Base-by-base conservation (phyloP, 345 rosid species). In the Bretschneidera sinensis region DNA sequence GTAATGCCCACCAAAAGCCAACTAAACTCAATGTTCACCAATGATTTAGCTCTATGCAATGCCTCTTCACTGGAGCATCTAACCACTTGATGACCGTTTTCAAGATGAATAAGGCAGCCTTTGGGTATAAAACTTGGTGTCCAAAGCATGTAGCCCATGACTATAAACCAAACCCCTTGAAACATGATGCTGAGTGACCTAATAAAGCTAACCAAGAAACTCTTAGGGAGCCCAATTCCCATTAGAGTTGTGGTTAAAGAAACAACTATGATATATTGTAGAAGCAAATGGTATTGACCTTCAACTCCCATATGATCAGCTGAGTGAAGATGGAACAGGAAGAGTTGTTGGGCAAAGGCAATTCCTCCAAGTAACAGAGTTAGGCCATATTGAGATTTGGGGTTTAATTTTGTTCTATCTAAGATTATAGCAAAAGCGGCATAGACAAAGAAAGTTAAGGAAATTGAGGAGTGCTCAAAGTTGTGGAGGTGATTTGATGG, bases 401-500 rank as follows among this genome's bases (percentile, higher is more conserved):
- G 76, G 50, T 48, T 9, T 17, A 68, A n/a, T n/a, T n/a, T n/a
- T n/a, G n/a, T 45, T 66, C 49, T 71, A 20, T 89, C 98, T 17
- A 92, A 74, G 18, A 85, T 0, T 2, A 89, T 63, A 18, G 96
- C 83, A 2, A 85, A 72, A 5, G 68, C 64, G 0, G 92, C 95
- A 28, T 86, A 86, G 4, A 73, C 65, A 55, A 92, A 74, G 83
- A 87, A 86, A 55, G 98, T 68, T 61, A 78, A 7, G 34, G 91
- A 83, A 39, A 92, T 85, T 10, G 79, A 64, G 14, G 96, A 77
- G 70, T 92, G 98, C 56, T 92, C 96, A 51, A 86, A 82, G 80
- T 92, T 92, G 68, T 81, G 95, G 47, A 89, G 91, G 72, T 92
- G 96, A 74, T 78, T 80, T n/a, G 91, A 78, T 19, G 96, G 92